A percentile compares a stretch with the other conserved stretches of the same genome.
Conservation (phyloP, 176 grass and related monocot genomes). For the Alopecurus myosuroides region DNA sequence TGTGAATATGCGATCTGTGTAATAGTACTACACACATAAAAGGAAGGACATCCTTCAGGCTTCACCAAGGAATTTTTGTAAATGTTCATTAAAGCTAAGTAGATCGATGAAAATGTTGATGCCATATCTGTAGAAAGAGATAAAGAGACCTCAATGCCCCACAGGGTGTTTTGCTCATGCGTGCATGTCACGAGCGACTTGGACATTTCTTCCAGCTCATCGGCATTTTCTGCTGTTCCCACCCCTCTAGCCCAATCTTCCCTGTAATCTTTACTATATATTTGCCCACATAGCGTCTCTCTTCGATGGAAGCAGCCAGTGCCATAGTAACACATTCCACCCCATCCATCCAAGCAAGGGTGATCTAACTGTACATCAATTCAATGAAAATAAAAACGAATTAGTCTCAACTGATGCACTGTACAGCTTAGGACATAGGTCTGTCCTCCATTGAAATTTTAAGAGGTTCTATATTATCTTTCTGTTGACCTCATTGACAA, state of each 20-base stretch:
- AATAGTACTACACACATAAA: not conserved
- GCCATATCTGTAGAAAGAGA: not conserved
- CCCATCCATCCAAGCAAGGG: slow-evolving; percentile 62
- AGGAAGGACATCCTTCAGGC: not conserved
- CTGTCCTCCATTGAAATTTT: not conserved
- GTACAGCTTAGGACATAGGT: not conserved
- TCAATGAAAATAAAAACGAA: not conserved
- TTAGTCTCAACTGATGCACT: slow-evolving; percentile 9
- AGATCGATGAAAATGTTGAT: not conserved
- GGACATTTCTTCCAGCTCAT: slow-evolving; percentile 48
- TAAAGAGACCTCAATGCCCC: slow-evolving; percentile 59
- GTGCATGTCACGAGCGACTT: slow-evolving; percentile 51
- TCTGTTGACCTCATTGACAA: slow-evolving; percentile 30
- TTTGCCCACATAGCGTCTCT: slow-evolving; percentile 51
- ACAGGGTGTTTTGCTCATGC: slow-evolving; percentile 52
- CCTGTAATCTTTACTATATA: slow-evolving; percentile 40
- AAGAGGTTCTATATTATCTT: not conserved
- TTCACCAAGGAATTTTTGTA: not conserved
- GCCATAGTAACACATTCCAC: slow-evolving; percentile 66
- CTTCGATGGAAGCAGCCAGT: slow-evolving; percentile 71
- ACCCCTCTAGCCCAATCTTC: slow-evolving; percentile 29
- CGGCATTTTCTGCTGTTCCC: slow-evolving; percentile 28
- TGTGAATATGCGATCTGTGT: not conserved
- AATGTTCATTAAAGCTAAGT: not conserved
- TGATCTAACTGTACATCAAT: slow-evolving; percentile 57